These are phyloP conservation scores for Stylosanthes scabra DNA, from an alignment of 331 rosid species.

Conservation along the genomic window DNA sequence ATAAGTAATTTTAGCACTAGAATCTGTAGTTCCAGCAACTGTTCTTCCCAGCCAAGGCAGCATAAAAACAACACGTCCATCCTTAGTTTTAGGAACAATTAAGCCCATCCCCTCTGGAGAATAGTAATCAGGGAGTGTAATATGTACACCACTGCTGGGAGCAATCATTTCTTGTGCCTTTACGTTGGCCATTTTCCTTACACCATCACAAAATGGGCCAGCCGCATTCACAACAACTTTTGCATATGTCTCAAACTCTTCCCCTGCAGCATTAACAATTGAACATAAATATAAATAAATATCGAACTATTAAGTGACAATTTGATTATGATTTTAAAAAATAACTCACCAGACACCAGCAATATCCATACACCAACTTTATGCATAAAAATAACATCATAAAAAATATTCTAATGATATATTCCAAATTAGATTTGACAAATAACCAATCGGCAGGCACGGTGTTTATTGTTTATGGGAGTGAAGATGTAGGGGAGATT, in stretches of 20 bases:
- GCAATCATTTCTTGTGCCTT: constrained; percentile 73
- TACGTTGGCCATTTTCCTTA: constrained; percentile 82
- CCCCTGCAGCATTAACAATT: constrained; percentile 62
- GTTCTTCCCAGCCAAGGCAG: constrained; percentile 99
- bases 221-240: constrained; percentile 96
- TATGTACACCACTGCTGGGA: constrained; percentile 98
- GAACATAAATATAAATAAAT: constrained; percentile 28
- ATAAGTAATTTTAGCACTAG: constrained; percentile 73
- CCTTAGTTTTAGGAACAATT: constrained; percentile 97
- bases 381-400: constrained; percentile 6
- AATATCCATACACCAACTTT: constrained; percentile 21
- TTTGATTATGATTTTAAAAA: constrained; percentile 7
- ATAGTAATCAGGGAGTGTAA: constrained; percentile 97
- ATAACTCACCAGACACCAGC: neutral
- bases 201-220: constrained; percentile 95
- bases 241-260: constrained; percentile 93
- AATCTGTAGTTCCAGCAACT: constrained; percentile 99
- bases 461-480: constrained; percentile 5
- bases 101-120: constrained; percentile 99
- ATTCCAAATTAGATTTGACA: constrained; percentile 15
- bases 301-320: constrained; percentile 11
- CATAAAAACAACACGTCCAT: constrained; percentile 98
- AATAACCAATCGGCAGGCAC: constrained; percentile 17
- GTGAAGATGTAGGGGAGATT: neutral
- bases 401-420: neutral